Evolutionary conservation across 106 monocot species (phyloP).

Genomic region (Phalaenopsis aphrodite): DNA sequence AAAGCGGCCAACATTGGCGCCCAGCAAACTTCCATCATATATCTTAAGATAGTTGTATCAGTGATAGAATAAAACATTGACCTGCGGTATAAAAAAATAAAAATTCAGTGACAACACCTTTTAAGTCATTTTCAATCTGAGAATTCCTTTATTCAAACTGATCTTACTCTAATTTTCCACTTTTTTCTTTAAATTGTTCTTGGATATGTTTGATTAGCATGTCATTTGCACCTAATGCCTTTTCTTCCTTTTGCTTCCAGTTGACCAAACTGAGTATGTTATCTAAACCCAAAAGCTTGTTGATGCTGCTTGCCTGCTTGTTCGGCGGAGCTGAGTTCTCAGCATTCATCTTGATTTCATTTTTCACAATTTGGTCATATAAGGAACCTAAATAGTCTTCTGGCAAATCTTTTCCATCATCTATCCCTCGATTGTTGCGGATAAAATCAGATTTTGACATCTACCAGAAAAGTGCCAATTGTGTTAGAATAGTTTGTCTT

Average conservation of each 20-base stretch:
- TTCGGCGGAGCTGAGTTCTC: conserved; percentile 62
- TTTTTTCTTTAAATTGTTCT: conserved; percentile 92
- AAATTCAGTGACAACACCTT: not conserved
- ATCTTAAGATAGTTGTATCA: conserved; percentile 78
- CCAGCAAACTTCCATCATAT: conserved; percentile 97
- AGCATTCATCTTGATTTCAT: conserved; percentile 98
- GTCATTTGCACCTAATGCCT: conserved; percentile 84
- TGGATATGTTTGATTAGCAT: conserved; percentile 86
- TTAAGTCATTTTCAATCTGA: not conserved
- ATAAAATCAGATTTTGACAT: conserved; percentile 98
- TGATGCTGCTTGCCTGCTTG: conserved; percentile 73
- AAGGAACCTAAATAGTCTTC: conserved; percentile 82
- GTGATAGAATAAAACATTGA: conserved; percentile 66
- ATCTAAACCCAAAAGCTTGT: conserved; percentile 84
- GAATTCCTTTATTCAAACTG: conserved; percentile 2
- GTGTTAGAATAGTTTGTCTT: not conserved
- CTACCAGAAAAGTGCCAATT: conserved; percentile 22
- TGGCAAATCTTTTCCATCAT: conserved; percentile 94
- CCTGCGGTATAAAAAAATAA: conserved; percentile 33
- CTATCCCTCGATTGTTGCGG: conserved; percentile 90
- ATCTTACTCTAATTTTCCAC: conserved; percentile 89
- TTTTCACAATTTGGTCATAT: conserved; percentile 89
- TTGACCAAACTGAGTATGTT: conserved; percentile 80
- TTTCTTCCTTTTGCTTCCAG: conserved; percentile 85
- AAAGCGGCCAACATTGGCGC: conserved; percentile 99